Base-by-base conservation (phyloP, 768 basidiomycete species). In the Agaricus subrufescens region DNA sequence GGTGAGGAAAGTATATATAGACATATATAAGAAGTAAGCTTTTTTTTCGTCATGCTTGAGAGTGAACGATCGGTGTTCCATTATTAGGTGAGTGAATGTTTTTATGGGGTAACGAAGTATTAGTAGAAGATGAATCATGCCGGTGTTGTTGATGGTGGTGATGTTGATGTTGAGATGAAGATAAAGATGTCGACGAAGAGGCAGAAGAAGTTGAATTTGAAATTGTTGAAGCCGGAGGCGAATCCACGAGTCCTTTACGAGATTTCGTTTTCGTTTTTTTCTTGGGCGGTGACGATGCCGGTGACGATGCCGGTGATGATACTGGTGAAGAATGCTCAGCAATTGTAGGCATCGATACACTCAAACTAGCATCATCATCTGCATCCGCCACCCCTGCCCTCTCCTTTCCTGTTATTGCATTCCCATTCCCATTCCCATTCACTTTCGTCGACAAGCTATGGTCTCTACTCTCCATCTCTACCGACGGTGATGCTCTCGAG, bases 1-100 rank as follows among this genome's bases (percentile, higher is more conserved):
- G 11, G 25, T 30, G n/a, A 29, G 3, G 26, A 25, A 44, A 30
- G 2, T 12, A 8, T 12, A 11, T 27, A 23, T 5, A 31, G 9
- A 5, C 6, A 29, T 5, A 34, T 14, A 19, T 15, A 42, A 37
- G 19, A 37, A 29, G 8, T 27, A 12, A 27, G 2, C 44, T 38
- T 4, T 5, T 30, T 12, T 6, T 14, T 5, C 8, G 10, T 60
- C 63, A 69, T 60, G 67, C 67, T 60, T 66, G 66, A 54, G 69
- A 65, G 34, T 65, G 66, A 31, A 68, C 61, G 34, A 67, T 55
- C n/a, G 66, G 58, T 23, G 62, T 60, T n/a, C 54, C 52, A 25
- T 61, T 53, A 4, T 63, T 4, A 62, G 50, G 46, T 62, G 62
- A n/a, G 57, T 27, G 65, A 62, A 48, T 64, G 62, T 59, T 66